Conservation (phyloP, 129 eudicot genomes). For the Solidago caesia region DNA sequence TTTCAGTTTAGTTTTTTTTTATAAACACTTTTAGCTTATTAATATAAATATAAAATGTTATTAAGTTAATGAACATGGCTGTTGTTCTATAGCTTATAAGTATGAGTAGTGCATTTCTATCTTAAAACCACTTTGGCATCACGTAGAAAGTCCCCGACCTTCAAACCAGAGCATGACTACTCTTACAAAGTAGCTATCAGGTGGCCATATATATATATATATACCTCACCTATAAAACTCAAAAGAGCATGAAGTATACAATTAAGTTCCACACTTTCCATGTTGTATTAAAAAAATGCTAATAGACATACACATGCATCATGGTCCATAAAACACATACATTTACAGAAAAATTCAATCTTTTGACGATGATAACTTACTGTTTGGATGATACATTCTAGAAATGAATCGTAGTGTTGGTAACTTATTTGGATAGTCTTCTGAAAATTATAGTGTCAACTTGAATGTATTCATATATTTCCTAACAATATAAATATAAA, state of each 20-base stretch:
- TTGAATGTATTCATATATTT: conserved; percentile 36
- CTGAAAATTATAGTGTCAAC: conserved; percentile 51
- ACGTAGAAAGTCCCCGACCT: no score
- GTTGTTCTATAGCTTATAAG: conserved; percentile 4
- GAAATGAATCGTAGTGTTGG: conserved; percentile 62
- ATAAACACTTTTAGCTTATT: no score
- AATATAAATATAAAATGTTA: no score
- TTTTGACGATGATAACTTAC: conserved; percentile 36
- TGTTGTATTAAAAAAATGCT: background rate
- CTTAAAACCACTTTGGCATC: conserved; percentile 12
- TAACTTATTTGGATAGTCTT: conserved; percentile 64
- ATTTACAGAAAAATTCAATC: background rate
- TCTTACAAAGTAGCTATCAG: background rate
- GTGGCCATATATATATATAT: background rate
- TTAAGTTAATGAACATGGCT: background rate
- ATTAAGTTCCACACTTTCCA: conserved; percentile 1
- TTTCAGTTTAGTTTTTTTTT: no score
- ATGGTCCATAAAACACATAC: conserved; percentile 5
- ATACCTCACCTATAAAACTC: background rate
- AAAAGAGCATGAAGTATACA: conserved; percentile 1
- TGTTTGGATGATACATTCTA: conserved; percentile 66
- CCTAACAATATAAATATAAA: no score
- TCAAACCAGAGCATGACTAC: background rate
- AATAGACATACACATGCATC: conserved; percentile 4
- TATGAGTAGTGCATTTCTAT: background rate